A percentile compares a stretch with the other conserved stretches of the same genome.
These are phyloP conservation scores for Emericellopsis atlantica DNA, from an alignment of 2,329 filamentous ascomycete species.

Conservation along the genomic window DNA sequence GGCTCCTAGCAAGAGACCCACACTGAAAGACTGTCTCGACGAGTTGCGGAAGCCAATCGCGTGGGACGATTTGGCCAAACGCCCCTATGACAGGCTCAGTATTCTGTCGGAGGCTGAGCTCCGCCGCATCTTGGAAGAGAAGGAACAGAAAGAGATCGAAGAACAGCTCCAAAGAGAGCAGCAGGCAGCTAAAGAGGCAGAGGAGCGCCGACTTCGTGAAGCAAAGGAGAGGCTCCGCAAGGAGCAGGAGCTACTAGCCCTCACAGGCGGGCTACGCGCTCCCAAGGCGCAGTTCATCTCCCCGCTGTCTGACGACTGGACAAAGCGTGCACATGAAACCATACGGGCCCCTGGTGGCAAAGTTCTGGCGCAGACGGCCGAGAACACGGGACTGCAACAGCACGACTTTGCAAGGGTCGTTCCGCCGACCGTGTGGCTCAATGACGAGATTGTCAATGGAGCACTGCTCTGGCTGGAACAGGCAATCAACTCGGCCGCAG, in stretches of 20 bases:
- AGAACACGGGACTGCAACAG: slow-evolving; percentile 32
- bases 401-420: slow-evolving; percentile 55
- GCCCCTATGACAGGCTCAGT: too few species aligned
- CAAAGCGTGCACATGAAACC: slow-evolving; percentile 12
- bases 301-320: slow-evolving; percentile 15
- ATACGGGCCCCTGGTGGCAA: slow-evolving; percentile 18
- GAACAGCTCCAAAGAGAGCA: slow-evolving; percentile 9
- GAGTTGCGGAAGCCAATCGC: too few species aligned
- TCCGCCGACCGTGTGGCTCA: slow-evolving; percentile 50
- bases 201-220: slow-evolving; percentile 2
- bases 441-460: slow-evolving; percentile 64
- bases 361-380: slow-evolving; percentile 30
- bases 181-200: slow-evolving; percentile 9
- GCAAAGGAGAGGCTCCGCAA: slow-evolving; percentile 9
- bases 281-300: slow-evolving; percentile 13
- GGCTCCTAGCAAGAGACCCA: too few species aligned
- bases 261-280: slow-evolving; percentile 15
- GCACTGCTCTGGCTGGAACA: slow-evolving; percentile 48
- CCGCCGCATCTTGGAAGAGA: too few species aligned
- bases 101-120: too few species aligned
- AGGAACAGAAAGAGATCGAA: neutral
- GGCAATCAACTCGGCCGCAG: slow-evolving; percentile 42
- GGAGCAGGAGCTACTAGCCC: slow-evolving; percentile 14
- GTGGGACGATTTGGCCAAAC: too few species aligned
- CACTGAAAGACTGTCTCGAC: too few species aligned